Conservation (phyloP, 805 yeast genomes). For the Yarrowia alimentaria region DNA sequence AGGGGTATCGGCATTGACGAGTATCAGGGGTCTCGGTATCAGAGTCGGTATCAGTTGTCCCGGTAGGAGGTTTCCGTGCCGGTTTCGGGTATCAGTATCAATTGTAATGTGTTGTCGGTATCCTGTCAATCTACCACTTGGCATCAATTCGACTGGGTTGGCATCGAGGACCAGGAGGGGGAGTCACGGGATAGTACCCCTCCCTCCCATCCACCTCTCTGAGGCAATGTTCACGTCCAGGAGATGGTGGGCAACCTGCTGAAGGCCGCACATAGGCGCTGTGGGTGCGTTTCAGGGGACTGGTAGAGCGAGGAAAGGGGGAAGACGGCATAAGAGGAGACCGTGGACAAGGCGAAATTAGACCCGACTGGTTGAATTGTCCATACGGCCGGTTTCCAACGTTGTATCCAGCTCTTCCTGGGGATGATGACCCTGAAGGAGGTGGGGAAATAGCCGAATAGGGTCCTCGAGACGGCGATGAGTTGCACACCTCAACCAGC, state of each 20-base stretch:
- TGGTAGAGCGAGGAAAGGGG: not conserved
- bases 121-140: too few species aligned
- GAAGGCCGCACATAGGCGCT: not conserved
- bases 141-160: constrained; percentile 8
- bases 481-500: not conserved
- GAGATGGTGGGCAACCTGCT: too few species aligned
- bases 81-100: too few species aligned
- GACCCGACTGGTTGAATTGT: constrained; percentile 10
- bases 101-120: too few species aligned
- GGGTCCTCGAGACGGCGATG: constrained; percentile 1
- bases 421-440: not conserved
- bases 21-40: too few species aligned
- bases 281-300: constrained; percentile 4
- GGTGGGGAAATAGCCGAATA: constrained; percentile 12
- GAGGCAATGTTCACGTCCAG: too few species aligned
- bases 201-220: not conserved
- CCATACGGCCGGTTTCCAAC: constrained; percentile 16
- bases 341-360: not conserved
- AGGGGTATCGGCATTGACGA: too few species aligned
- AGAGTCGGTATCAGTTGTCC: too few species aligned
- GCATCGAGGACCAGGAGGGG: constrained; percentile 20
- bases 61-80: too few species aligned
- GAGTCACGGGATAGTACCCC: constrained; percentile 14
- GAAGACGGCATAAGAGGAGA: not conserved
- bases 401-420: constrained; percentile 8